Percentiles rank a stretch among this genome's conserved stretches.
Conservation (phyloP, 495 filamentous ascomycete genomes). For the Jackrogersella multiformis region DNA sequence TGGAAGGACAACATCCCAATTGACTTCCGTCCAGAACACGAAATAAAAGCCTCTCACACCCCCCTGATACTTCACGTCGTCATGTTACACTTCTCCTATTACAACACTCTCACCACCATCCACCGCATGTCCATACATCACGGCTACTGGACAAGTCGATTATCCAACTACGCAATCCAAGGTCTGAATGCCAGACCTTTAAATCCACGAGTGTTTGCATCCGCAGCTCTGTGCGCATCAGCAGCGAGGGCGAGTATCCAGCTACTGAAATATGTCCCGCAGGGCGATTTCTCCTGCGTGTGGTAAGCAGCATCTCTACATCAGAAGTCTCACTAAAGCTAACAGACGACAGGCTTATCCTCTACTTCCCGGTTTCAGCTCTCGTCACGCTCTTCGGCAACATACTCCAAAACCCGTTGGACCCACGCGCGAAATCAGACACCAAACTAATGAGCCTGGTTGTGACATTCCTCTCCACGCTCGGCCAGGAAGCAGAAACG, state of each 20-base stretch:
- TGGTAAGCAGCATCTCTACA: conserved; percentile 70
- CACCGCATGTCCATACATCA: conserved; percentile 99
- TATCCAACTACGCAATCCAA: conserved; percentile 95
- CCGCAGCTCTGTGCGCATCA: conserved; percentile 88
- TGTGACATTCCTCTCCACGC: conserved; percentile 80
- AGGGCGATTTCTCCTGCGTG: conserved; percentile 92
- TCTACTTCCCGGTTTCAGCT: conserved; percentile 97
- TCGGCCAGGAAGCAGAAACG: conserved; percentile 80
- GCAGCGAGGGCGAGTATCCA: conserved; percentile 93
- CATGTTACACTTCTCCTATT: conserved; percentile 94
- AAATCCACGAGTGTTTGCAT: conserved; percentile 95
- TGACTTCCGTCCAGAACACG: conserved; percentile 93
- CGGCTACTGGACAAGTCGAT: conserved; percentile 95
- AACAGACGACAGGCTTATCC: conserved; percentile 74
- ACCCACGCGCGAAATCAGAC: conserved; percentile 86
- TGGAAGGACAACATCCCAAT: conserved; percentile 97
- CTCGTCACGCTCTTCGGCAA: conserved; percentile 97
- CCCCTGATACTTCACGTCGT: conserved; percentile 92
- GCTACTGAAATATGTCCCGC: conserved; percentile 93
- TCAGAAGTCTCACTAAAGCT: conserved; percentile 25
- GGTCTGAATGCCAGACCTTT: conserved; percentile 89
- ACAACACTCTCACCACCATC: conserved; percentile 97
- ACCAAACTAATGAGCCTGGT: conserved; percentile 91
- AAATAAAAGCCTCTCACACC: conserved; percentile 89
- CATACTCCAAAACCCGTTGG: conserved; percentile 94